Conservation (phyloP, 208 protist species). For the Leishmania gerbilli region DNA sequence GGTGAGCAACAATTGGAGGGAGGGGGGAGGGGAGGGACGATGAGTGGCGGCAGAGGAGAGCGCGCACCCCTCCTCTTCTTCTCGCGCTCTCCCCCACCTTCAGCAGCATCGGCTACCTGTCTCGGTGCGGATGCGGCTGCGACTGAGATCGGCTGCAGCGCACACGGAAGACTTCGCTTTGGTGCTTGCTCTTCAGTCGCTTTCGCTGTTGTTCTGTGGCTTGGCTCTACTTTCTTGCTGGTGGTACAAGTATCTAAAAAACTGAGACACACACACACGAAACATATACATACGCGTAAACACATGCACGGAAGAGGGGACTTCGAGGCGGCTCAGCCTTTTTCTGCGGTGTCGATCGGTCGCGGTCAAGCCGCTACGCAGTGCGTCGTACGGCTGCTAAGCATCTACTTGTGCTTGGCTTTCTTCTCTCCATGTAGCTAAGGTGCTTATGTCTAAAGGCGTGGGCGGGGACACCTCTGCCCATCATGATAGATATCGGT, state of each 20-base stretch:
- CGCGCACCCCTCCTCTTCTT: neutral
- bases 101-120: neutral
- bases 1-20: neutral
- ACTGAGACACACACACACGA: neutral
- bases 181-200: neutral
- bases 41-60: neutral
- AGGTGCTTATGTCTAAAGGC: neutral
- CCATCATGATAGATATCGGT: neutral
- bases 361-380: neutral
- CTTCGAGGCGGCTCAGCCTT: neutral
- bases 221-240: neutral
- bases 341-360: neutral
- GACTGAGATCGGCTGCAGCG: neutral
- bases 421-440: neutral
- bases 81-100: neutral
- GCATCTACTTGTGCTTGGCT: neutral
- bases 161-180: neutral
- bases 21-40: neutral
- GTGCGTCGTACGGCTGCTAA: neutral
- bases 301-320: neutral
- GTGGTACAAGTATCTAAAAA: slow-evolving; percentile 2
- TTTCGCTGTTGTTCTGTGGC: neutral
- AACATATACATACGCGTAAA: neutral
- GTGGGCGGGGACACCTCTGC: neutral
- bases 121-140: neutral